Percentiles rank a stretch among this genome's conserved stretches.
These are phyloP conservation scores for Marasmius tenuissimus DNA, from an alignment of 1,284 basidiomycete species.

Conservation along the genomic window DNA sequence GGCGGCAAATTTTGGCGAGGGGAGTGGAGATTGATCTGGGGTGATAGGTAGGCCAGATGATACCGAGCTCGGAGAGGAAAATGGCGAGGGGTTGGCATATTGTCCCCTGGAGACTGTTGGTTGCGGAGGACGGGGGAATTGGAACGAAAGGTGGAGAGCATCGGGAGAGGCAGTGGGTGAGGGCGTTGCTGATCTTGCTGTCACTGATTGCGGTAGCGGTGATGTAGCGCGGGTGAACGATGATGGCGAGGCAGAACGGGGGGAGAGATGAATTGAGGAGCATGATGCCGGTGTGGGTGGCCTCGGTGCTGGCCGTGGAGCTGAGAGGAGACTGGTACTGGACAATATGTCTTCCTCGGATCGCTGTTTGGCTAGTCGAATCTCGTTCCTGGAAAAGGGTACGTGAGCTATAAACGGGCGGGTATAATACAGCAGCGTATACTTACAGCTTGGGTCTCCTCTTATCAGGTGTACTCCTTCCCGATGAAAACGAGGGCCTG, in stretches of 20 bases:
- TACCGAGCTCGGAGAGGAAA: not conserved
- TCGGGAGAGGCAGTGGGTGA: not conserved
- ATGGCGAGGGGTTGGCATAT: not conserved
- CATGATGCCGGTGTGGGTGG: not conserved
- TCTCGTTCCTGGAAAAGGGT: not conserved
- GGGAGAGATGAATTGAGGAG: not conserved
- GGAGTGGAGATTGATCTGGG: not conserved
- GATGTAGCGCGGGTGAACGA: not conserved
- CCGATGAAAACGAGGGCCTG: not conserved
- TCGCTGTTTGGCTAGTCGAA: not conserved
- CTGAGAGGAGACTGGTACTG: not conserved
- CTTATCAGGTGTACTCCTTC: not conserved
- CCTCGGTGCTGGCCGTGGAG: not conserved
- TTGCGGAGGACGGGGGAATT: not conserved
- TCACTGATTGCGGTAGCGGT: not conserved
- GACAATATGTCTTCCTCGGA: not conserved
- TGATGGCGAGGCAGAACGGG: not conserved
- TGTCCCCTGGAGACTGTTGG: not conserved
- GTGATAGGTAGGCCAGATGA: not conserved
- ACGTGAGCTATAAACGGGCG: not conserved
- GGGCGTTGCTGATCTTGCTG: not conserved
- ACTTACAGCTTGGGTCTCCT: not conserved
- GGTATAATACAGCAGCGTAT: not conserved
- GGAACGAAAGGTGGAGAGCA: not conserved
- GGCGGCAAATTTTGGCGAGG: not conserved